Percentiles rank a stretch among this genome's conserved stretches.
These are phyloP conservation scores for Hyaloperonospora brassicae DNA, from an alignment of 352 stramenopile genomes.

Conservation along the genomic window DNA sequence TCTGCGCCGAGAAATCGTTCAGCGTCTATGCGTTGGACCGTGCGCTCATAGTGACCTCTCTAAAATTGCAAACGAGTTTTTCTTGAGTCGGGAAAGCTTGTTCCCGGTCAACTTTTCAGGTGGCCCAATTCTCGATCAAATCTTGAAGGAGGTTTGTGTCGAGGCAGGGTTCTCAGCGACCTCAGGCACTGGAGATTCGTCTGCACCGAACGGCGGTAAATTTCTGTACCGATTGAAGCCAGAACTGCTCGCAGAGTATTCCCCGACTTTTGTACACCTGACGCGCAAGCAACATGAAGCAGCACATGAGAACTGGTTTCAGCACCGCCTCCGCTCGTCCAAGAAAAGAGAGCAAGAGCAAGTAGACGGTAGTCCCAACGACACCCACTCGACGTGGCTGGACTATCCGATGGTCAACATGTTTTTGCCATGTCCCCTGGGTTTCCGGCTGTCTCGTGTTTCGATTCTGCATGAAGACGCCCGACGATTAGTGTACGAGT, in stretches of 20 bases:
- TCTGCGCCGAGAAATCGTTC: slow-evolving; percentile 66
- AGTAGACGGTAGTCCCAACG: slow-evolving; percentile 42
- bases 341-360: slow-evolving; percentile 63
- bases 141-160: slow-evolving; percentile 69
- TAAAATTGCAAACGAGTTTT: slow-evolving; percentile 82
- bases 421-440: slow-evolving; percentile 56
- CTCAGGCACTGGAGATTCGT: slow-evolving; percentile 22
- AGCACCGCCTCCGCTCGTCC: slow-evolving; percentile 58
- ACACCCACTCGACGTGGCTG: slow-evolving; percentile 70
- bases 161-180: slow-evolving; percentile 21
- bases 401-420: slow-evolving; percentile 81
- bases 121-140: slow-evolving; percentile 57
- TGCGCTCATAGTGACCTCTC: slow-evolving; percentile 79
- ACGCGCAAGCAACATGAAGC: slow-evolving; percentile 83
- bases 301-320: slow-evolving; percentile 83
- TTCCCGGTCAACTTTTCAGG: slow-evolving; percentile 62
- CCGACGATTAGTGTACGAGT: slow-evolving; percentile 60
- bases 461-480: slow-evolving; percentile 56
- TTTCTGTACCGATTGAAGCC: slow-evolving; percentile 80
- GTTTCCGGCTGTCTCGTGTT: slow-evolving; percentile 47
- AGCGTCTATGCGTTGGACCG: slow-evolving; percentile 70
- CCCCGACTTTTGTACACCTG: slow-evolving; percentile 79
- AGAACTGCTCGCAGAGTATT: slow-evolving; percentile 77
- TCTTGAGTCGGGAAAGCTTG: slow-evolving; percentile 66
- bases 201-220: slow-evolving; percentile 36